phyloP scores from a whole-genome alignment of 2,329 filamentous ascomycete species.

The Aspergillus sp. region DNA sequence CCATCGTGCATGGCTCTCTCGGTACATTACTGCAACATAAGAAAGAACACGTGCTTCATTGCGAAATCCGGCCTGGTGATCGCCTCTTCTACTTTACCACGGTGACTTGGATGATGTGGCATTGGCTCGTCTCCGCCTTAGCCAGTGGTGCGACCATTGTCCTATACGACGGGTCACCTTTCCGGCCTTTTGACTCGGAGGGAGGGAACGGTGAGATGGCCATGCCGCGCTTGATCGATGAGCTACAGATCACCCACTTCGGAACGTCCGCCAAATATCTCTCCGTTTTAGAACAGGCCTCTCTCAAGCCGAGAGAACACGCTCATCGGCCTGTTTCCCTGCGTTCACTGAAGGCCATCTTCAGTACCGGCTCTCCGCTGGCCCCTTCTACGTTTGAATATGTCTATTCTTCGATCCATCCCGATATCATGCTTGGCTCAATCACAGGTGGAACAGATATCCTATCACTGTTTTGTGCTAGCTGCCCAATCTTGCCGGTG shows the following conservation, averaged over 20 bases:
- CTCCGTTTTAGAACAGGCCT: slow-evolving; percentile 80
- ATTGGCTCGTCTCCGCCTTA: slow-evolving; percentile 87
- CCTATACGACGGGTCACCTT: slow-evolving; percentile 90
- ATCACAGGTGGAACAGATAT: slow-evolving; percentile 98
- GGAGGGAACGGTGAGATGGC: slow-evolving; percentile 69
- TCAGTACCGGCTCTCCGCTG: slow-evolving; percentile 88
- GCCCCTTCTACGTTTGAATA: slow-evolving; percentile 92
- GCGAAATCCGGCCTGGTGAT: slow-evolving; percentile 70
- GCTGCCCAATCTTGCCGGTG: slow-evolving; percentile 73
- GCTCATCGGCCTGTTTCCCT: slow-evolving; percentile 39
- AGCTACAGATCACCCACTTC: slow-evolving; percentile 83
- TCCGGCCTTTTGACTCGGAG: slow-evolving; percentile 63
- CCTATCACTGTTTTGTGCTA: slow-evolving; percentile 87
- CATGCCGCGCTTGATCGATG: slow-evolving; percentile 77
- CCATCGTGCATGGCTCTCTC: slow-evolving; percentile 87
- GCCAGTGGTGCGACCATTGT: slow-evolving; percentile 80
- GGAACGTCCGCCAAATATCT: slow-evolving; percentile 94
- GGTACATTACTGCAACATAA: slow-evolving; percentile 95
- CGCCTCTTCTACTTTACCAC: slow-evolving; percentile 92
- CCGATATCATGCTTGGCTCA: slow-evolving; percentile 78
- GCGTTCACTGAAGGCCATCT: slow-evolving; percentile 73
- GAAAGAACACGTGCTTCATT: slow-evolving; percentile 89
- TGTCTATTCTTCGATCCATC: slow-evolving; percentile 79
- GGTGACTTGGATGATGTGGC: slow-evolving; percentile 99
- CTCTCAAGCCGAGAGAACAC: slow-evolving; percentile 58